Base-by-base conservation (phyloP, 75 land plant species). In the Chamaecyparis obtusa region DNA sequence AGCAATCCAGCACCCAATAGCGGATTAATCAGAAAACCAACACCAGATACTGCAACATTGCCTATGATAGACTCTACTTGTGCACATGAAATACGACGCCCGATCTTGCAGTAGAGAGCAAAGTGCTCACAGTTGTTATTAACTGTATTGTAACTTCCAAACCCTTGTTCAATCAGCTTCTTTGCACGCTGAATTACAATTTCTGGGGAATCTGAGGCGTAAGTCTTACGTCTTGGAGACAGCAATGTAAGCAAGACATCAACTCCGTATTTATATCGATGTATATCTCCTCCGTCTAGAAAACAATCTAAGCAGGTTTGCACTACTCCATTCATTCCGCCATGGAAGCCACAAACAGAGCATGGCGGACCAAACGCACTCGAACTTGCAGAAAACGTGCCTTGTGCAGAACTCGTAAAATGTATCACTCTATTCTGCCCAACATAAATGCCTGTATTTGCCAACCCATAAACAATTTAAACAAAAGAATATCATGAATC, bases 71-170 rank as follows among this genome's bases (percentile, higher is more conserved):
- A 44, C 49, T 15, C 0, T 55, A 55, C 17, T 55, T 55, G 57
- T 14, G 15, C 19, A 55, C 57, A 13, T 2, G 15, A 0, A 15
- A 15, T 3, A 14, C 16, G 16, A 3, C 13, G 3, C 2, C 92
- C 92, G 17, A 88, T 89, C 86, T 91, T 91, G 88, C 92, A 91
- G 41, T 91, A 91, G 11, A 91, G 87, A 43, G 92, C 92, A 55
- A 89, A 91, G 79, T 91, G 91, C 82, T 91, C 92, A 85, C 92
- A 91, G 30, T 91, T 91, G 85, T 91, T 91, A 24, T 24, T 80
- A 77, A 89, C 87, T 36, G 89, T 35, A 80, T 91, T 77, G 54
- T 91, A 91, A 5, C 67, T 46, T 79, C 92, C 92, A 85, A 91
- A 91, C 27, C 92, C 92, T 37, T 89, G 87, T 37, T 89, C 83